Evolutionary conservation across 2,329 filamentous ascomycete genomes (phyloP).

Genomic region (Pseudogymnoascus sp.): DNA sequence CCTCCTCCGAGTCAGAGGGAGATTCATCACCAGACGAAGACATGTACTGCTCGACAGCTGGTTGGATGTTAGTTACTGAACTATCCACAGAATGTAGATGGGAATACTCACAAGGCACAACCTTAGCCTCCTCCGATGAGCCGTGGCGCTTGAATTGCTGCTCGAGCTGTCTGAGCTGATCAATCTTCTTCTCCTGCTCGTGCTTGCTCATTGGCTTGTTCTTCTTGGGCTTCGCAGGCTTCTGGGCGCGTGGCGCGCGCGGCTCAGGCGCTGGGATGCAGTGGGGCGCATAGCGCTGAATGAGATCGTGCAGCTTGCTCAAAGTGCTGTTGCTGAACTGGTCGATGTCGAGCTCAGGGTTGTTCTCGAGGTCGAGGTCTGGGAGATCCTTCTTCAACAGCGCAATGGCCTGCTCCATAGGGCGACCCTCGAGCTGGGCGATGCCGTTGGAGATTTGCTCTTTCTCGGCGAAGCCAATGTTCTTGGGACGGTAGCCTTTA

Average conservation of each 20-base stretch:
- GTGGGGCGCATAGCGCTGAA: conserved; percentile 45
- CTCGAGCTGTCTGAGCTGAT: conserved; percentile 55
- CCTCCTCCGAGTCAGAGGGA: conserved; percentile 47
- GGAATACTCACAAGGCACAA: conserved; percentile 28
- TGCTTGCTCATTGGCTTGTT: conserved; percentile 72
- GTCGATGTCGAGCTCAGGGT: conserved; percentile 55
- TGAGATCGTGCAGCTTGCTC: conserved; percentile 48
- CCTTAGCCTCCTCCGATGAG: conserved; percentile 37
- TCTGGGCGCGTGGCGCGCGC: conserved; percentile 27
- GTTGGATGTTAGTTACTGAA: conserved; percentile 17
- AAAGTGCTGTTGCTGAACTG: conserved; percentile 49
- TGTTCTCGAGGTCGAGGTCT: conserved; percentile 60
- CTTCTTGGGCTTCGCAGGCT: conserved; percentile 43
- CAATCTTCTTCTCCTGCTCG: conserved; percentile 64
- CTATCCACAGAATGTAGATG: background rate
- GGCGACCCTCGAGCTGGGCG: conserved; percentile 68
- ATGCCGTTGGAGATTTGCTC: conserved; percentile 85
- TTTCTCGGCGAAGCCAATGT: conserved; percentile 75
- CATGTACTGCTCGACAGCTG: conserved; percentile 29
- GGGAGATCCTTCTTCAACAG: conserved; percentile 84
- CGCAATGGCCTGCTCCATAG: conserved; percentile 73
- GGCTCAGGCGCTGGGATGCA: conserved; percentile 39
- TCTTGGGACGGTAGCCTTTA: conserved; percentile 35
- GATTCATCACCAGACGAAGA: conserved; percentile 49
- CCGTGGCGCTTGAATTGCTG: conserved; percentile 35